Base-by-base conservation (phyloP, 148 eudicot genomes). In the Spergularia bocconei region DNA sequence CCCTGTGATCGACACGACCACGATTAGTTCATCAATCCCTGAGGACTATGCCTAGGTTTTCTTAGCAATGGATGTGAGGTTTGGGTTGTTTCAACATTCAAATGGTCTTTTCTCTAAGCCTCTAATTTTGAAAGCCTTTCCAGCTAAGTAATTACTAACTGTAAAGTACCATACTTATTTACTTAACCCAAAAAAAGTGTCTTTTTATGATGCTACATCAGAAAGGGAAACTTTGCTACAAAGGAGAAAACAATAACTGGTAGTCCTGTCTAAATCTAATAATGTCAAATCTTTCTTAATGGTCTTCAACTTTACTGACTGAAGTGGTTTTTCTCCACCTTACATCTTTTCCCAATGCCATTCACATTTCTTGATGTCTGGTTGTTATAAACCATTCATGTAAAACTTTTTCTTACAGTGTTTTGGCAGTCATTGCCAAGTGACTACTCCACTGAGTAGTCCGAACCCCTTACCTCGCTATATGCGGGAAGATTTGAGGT, bases 181-280 rank as follows among this genome's bases (percentile, higher is more conserved):
- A 64, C 71, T 78, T 23, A 71, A 55, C 75, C 38, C 25, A 0
- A 9, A 4, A 53, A 63, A 71, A 71, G 53, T 63, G 41, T 6
- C 15, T 39, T 44, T 69, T 62, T 71, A 51, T 62, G 62, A 51
- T 77, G 75, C 59, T 70, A 52, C 75, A 70, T 70, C 80, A 63
- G 67, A 44, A 62, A 29, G 65, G 75, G 80, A 62, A 77, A 54
- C 62, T 64, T 72, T 72, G 77, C 60, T 57, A 72, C 44, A 47
- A 33, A 65, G 60, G 29, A 59, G 72, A 59, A 47, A 56, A 67
- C 21, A 33, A 57, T 29, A 72, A 66, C 10, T 51, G 44, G 41
- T 65, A 66, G 69, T 62, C 70, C 67, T 72, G 70, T 67, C 81
- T 72, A 38, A 64, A 64, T 44, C 77, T 72, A 78, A 78, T 78